Evolutionary conservation across 495 filamentous ascomycete genomes (phyloP).

Genomic region (Penicillium salamii): DNA sequence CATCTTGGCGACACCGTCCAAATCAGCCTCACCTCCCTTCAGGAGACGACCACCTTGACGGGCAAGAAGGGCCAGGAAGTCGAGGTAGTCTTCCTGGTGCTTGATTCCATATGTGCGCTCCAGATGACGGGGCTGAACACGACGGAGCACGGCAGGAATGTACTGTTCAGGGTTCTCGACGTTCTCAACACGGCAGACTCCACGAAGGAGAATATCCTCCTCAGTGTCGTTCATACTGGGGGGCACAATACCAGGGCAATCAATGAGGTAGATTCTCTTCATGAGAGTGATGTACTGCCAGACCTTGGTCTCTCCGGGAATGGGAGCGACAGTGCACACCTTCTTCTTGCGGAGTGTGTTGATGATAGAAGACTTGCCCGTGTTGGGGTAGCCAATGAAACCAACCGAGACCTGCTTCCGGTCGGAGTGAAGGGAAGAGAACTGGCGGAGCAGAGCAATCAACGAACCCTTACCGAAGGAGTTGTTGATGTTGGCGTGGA

Average conservation of each 20-base stretch:
- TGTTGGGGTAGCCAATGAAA: conserved; percentile 84
- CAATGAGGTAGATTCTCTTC: conserved; percentile 95
- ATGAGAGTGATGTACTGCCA: conserved; percentile 98
- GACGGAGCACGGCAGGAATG: conserved; percentile 75
- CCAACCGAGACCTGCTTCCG: conserved; percentile 91
- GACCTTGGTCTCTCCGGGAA: conserved; percentile 89
- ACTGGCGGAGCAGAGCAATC: conserved; percentile 82
- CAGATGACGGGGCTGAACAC: conserved; percentile 80
- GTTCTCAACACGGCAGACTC: conserved; percentile 91
- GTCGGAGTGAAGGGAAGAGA: conserved; percentile 83
- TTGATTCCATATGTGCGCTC: conserved; percentile 90
- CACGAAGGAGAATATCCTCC: conserved; percentile 85
- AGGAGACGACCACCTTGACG: conserved; percentile 83
- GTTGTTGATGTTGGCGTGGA: conserved; percentile 90
- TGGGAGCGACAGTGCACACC: conserved; percentile 90
- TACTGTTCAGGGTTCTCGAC: conserved; percentile 95
- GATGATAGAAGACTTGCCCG: conserved; percentile 90
- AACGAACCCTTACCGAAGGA: conserved; percentile 82
- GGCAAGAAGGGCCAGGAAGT: conserved; percentile 84
- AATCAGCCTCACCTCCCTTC: conserved; percentile 86
- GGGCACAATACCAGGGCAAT: conserved; percentile 94
- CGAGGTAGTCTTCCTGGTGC: conserved; percentile 60
- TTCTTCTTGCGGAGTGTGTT: conserved; percentile 91
- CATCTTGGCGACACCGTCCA: conserved; percentile 93
- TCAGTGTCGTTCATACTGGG: conserved; percentile 77